Conservation (phyloP, 2,329 filamentous ascomycete genomes). For the Xylaria polymorpha region DNA sequence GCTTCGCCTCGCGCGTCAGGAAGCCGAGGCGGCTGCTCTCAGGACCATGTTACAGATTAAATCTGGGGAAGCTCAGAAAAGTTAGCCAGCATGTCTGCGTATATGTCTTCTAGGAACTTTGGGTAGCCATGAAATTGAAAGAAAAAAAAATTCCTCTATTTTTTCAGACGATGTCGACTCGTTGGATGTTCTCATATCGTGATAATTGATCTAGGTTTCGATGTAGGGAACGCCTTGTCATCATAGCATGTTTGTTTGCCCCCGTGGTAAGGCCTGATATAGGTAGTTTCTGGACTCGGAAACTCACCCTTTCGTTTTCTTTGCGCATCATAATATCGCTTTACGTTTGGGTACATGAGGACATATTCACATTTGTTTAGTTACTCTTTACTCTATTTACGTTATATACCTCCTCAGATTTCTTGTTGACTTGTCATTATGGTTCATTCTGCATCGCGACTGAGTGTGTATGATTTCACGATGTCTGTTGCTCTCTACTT, state of each 20-base stretch:
- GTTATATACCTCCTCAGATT: constrained; percentile 15
- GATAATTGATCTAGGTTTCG: constrained; percentile 39
- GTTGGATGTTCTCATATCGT: constrained; percentile 43
- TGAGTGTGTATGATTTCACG: constrained; percentile 31
- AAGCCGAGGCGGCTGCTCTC: constrained; percentile 73
- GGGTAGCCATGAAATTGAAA: constrained; percentile 38
- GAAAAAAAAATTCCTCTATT: constrained; percentile 35
- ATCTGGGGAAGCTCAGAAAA: constrained; percentile 43
- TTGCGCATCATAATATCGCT: constrained; percentile 16
- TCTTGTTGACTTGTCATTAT: constrained; percentile 22
- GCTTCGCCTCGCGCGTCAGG: constrained; percentile 70
- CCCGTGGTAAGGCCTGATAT: background rate
- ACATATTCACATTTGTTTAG: constrained; percentile 3
- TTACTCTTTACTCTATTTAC: background rate
- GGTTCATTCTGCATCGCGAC: constrained; percentile 31
- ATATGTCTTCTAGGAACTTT: constrained; percentile 35
- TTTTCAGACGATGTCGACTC: constrained; percentile 51
- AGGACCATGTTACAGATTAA: constrained; percentile 60
- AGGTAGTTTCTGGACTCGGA: background rate
- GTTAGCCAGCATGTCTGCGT: constrained; percentile 28
- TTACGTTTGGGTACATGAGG: background rate
- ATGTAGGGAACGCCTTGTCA: constrained; percentile 49
- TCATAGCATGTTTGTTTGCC: constrained; percentile 35
- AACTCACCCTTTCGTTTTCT: constrained; percentile 19
- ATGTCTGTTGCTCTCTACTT: constrained; percentile 2